Conservation (phyloP, 2,329 filamentous ascomycete genomes). For the Aspergillus vadensis region DNA sequence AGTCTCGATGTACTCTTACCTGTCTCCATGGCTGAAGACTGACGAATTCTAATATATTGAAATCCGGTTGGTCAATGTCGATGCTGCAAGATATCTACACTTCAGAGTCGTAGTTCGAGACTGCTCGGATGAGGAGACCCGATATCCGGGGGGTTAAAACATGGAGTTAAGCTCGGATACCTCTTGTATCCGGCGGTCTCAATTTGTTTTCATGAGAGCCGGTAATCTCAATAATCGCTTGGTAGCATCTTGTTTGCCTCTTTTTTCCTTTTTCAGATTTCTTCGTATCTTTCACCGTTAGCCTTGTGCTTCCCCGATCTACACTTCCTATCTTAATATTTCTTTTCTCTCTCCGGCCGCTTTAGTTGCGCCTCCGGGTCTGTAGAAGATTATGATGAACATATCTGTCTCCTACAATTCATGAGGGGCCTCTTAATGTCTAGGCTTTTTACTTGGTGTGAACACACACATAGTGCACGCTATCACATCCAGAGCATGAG, state of each 20-base stretch:
- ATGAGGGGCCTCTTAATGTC: not conserved
- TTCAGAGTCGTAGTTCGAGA: not conserved
- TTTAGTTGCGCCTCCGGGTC: not conserved
- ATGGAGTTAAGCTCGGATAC: not conserved
- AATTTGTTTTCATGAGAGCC: not conserved
- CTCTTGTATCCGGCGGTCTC: not conserved
- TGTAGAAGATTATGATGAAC: not conserved
- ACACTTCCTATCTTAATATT: not conserved
- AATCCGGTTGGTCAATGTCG: not conserved
- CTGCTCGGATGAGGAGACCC: slow-evolving; percentile 2
- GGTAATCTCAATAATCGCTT: not conserved
- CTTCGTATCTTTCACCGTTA: not conserved
- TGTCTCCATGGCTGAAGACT: not conserved
- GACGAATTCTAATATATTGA: not conserved
- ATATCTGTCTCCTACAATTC: not conserved
- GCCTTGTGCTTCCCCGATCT: too few species aligned
- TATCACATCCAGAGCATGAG: not conserved
- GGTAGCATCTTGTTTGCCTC: not conserved
- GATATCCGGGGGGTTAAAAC: not conserved
- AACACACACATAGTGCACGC: not conserved
- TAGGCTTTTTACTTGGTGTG: not conserved
- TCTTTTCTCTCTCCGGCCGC: not conserved
- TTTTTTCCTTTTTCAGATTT: not conserved
- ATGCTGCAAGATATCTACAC: not conserved
- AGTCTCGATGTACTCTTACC: not conserved